These are phyloP conservation scores for Tolypocladium endophyticum DNA, from an alignment of 2,329 filamentous ascomycete species.

Conservation along the genomic window DNA sequence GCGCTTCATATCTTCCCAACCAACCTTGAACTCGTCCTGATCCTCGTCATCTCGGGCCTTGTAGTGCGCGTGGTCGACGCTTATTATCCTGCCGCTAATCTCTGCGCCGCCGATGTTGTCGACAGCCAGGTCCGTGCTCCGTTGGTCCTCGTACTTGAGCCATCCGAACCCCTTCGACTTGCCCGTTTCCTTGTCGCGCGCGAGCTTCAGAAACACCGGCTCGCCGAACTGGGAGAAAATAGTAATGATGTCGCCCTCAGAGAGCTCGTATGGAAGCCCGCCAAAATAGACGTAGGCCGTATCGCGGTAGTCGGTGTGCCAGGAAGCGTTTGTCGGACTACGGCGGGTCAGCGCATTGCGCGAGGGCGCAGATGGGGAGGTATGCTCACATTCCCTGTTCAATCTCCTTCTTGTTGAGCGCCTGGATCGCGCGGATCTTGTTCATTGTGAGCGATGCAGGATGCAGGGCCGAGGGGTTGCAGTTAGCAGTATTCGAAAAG, in stretches of 20 bases:
- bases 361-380: neutral
- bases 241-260: constrained; percentile 89
- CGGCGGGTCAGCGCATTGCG: constrained; percentile 10
- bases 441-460: constrained; percentile 55
- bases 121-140: constrained; percentile 89
- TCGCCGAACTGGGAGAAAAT: constrained; percentile 98
- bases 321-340: constrained; percentile 77
- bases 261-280: constrained; percentile 82
- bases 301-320: constrained; percentile 96
- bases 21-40: constrained; percentile 45
- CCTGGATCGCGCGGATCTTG: constrained; percentile 81
- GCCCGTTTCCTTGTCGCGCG: constrained; percentile 90
- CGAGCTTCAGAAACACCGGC: constrained; percentile 83
- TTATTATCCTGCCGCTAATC: constrained; percentile 67
- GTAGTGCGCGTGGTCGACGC: constrained; percentile 90
- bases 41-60: constrained; percentile 75
- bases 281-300: constrained; percentile 96
- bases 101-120: constrained; percentile 87
- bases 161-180: constrained; percentile 93
- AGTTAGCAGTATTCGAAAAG: neutral
- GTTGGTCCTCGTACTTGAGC: constrained; percentile 96
- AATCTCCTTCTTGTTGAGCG: constrained; percentile 89
- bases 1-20: constrained; percentile 48
- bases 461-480: neutral
- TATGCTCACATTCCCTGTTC: constrained; percentile 71